Conservation (phyloP, 2,329 filamentous ascomycete species). For the Fusarium tuaranense region DNA sequence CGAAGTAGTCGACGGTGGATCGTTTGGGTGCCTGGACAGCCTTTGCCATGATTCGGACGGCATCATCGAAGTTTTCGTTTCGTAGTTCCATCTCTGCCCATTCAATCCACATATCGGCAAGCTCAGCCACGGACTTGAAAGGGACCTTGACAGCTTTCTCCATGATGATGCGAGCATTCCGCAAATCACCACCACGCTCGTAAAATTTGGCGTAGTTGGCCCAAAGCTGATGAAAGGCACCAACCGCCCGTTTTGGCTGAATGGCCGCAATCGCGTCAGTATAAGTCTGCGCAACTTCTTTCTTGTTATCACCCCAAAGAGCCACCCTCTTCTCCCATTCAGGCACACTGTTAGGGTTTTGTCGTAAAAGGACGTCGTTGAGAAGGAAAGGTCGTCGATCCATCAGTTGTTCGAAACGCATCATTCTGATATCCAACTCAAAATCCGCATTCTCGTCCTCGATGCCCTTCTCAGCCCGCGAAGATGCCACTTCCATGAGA, state of each 20-base stretch:
- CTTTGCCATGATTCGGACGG: slow-evolving; percentile 95
- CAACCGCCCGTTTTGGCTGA: slow-evolving; percentile 92
- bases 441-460: slow-evolving; percentile 88
- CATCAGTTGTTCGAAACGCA: slow-evolving; percentile 98
- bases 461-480: slow-evolving; percentile 81
- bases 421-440: slow-evolving; percentile 95
- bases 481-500: slow-evolving; percentile 88
- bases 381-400: slow-evolving; percentile 94
- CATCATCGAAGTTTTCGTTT: slow-evolving; percentile 94
- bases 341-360: slow-evolving; percentile 95
- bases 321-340: slow-evolving; percentile 99
- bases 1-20: slow-evolving; percentile 99
- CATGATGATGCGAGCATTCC: slow-evolving; percentile 90
- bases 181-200: slow-evolving; percentile 85
- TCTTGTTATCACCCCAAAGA: slow-evolving; percentile 93
- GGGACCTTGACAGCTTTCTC: slow-evolving; percentile 98
- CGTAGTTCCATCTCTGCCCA: slow-evolving; percentile 99
- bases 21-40: slow-evolving; percentile 96
- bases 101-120: slow-evolving; percentile 98
- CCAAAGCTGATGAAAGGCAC: slow-evolving; percentile 95
- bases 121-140: slow-evolving; percentile 95
- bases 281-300: slow-evolving; percentile 93
- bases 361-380: slow-evolving; percentile 93
- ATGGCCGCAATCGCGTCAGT: slow-evolving; percentile 94
- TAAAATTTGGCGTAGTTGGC: slow-evolving; percentile 98